These are phyloP conservation scores for Aureobasidium sp. DNA, from an alignment of 2,329 filamentous ascomycete species.

Conservation along the genomic window DNA sequence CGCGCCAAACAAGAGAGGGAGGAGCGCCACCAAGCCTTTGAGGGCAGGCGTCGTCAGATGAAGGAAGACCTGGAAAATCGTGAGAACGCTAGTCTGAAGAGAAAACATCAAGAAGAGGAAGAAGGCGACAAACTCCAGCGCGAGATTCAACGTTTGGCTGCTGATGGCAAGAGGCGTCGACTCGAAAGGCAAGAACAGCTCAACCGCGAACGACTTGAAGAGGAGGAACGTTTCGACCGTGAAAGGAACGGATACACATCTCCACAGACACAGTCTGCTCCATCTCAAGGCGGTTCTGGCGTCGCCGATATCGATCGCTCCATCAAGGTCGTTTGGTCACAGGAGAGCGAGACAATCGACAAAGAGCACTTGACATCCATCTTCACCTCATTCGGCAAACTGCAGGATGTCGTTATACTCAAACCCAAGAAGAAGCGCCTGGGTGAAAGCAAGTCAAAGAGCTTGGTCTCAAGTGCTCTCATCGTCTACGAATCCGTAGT, in stretches of 20 bases:
- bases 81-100: slow-evolving; percentile 49
- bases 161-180: slow-evolving; percentile 46
- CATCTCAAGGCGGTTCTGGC: slow-evolving; percentile 21
- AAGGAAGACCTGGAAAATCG: slow-evolving; percentile 78
- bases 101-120: slow-evolving; percentile 37
- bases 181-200: slow-evolving; percentile 49
- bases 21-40: slow-evolving; percentile 65
- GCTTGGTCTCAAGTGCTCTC: slow-evolving; percentile 45
- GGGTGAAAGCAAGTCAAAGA: slow-evolving; percentile 45
- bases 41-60: slow-evolving; percentile 65
- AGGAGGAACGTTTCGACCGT: slow-evolving; percentile 41
- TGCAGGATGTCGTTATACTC: slow-evolving; percentile 49
- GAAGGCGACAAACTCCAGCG: slow-evolving; percentile 54
- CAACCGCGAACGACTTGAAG: slow-evolving; percentile 45
- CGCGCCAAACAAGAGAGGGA: slow-evolving; percentile 63
- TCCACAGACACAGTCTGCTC: not conserved
- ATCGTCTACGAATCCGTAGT: slow-evolving; percentile 53
- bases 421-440: slow-evolving; percentile 47
- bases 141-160: slow-evolving; percentile 38
- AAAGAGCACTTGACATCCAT: slow-evolving; percentile 39
- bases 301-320: slow-evolving; percentile 51
- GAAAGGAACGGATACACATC: slow-evolving; percentile 24
- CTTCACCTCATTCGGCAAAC: slow-evolving; percentile 49
- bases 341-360: slow-evolving; percentile 42
- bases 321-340: slow-evolving; percentile 50